Evolutionary conservation across 768 basidiomycete genomes (phyloP).

Genomic region (Pisolithus tinctorius): DNA sequence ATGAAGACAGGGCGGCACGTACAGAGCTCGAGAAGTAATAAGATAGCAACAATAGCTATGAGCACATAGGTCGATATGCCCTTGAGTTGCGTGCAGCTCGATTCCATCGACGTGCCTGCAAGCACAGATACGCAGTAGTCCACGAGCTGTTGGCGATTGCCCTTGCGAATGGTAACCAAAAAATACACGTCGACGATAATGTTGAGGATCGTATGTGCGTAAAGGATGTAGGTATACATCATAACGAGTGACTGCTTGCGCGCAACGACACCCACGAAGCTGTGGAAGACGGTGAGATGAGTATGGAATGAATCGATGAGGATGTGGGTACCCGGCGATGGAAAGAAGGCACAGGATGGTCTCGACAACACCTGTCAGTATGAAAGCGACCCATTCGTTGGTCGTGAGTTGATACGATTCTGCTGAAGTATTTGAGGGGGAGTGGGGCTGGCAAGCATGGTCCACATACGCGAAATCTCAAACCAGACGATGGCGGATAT

Average conservation of each 20-base stretch:
- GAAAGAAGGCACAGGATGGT: constrained; percentile 48
- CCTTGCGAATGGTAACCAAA: constrained; percentile 41
- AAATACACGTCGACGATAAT: constrained; percentile 46
- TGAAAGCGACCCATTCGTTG: constrained; percentile 35
- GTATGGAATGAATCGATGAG: background rate
- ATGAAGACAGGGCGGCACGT: constrained; percentile 18
- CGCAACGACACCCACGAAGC: constrained; percentile 57
- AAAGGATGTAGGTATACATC: constrained; percentile 50
- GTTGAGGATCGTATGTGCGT: constrained; percentile 52
- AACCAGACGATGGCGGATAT: constrained; percentile 55
- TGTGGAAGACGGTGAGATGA: constrained; percentile 18
- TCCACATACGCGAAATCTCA: constrained; percentile 48
- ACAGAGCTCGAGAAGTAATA: constrained; percentile 55
- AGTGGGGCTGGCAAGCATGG: background rate
- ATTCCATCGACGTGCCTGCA: constrained; percentile 32
- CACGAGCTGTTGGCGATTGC: constrained; percentile 35
- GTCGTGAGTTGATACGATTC: constrained; percentile 25
- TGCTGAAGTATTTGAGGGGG: constrained; percentile 14
- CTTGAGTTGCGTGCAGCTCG: constrained; percentile 39
- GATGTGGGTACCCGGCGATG: constrained; percentile 41
- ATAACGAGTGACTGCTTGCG: constrained; percentile 56
- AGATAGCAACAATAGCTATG: constrained; percentile 34
- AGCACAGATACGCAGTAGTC: constrained; percentile 42
- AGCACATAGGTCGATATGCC: constrained; percentile 40
- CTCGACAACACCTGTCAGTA: constrained; percentile 47